These are phyloP conservation scores for Solanum ossicruentum DNA, from an alignment of 257 asterid genomes.

Conservation along the genomic window DNA sequence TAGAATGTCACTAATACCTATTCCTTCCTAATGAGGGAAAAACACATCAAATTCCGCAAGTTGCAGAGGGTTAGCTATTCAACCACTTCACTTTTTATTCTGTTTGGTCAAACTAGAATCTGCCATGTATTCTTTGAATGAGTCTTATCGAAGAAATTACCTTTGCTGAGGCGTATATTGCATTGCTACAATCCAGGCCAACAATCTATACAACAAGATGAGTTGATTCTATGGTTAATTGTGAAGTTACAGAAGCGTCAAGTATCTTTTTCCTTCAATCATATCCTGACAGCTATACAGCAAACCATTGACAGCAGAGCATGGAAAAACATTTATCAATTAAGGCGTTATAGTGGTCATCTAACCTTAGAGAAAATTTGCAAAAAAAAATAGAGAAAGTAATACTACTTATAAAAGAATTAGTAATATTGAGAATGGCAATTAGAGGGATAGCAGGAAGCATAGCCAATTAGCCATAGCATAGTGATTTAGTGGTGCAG, in stretches of 20 bases:
- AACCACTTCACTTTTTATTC: background rate
- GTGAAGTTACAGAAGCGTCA: background rate
- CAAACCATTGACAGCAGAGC: constrained; percentile 2
- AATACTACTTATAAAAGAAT: background rate
- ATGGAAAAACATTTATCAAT: background rate
- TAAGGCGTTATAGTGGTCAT: background rate
- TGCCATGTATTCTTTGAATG: background rate
- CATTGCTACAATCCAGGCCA: constrained; percentile 91
- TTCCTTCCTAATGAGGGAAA: constrained; percentile 58
- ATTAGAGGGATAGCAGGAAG: background rate
- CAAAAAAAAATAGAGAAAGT: background rate
- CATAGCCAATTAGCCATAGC: background rate
- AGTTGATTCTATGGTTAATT: background rate
- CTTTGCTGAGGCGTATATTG: constrained; percentile 94
- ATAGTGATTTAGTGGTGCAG: background rate
- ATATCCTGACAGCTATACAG: constrained; percentile 5
- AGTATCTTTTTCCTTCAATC: background rate
- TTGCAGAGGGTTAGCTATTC: background rate
- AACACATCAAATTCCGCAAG: background rate
- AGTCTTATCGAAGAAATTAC: constrained; percentile 22
- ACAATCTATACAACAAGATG: constrained; percentile 48
- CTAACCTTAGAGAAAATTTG: background rate
- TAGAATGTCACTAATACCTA: constrained; percentile 73
- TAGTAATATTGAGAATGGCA: background rate
- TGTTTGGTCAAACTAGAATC: background rate